Conservation (phyloP, 305 asterid genomes). For the Plantago coronopus region DNA sequence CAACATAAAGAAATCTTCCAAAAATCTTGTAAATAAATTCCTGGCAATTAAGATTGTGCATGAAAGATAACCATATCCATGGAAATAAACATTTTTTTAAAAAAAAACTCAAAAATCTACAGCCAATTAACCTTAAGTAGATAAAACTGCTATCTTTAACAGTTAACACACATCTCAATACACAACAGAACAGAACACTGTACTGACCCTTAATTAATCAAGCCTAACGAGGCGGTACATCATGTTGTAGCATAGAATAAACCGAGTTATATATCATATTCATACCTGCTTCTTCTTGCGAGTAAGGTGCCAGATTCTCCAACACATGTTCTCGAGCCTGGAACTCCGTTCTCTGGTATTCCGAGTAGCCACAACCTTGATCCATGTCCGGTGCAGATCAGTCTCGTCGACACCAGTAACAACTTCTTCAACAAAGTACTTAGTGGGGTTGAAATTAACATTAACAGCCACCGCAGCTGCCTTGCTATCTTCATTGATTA, state of each 20-base stretch:
- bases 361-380: slow-evolving; percentile 86
- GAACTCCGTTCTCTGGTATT: slow-evolving; percentile 63
- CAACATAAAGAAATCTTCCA: too few relatives aligned
- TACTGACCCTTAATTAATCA: too few relatives aligned
- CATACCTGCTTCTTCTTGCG: slow-evolving; percentile 88
- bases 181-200: not conserved
- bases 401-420: slow-evolving; percentile 82
- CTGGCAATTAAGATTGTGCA: too few relatives aligned
- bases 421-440: slow-evolving; percentile 86
- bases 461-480: slow-evolving; percentile 26
- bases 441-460: slow-evolving; percentile 67
- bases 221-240: not conserved
- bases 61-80: too few relatives aligned
- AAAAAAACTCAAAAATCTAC: too few relatives aligned
- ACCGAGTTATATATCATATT: too few relatives aligned
- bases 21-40: too few relatives aligned
- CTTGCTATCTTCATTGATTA: slow-evolving; percentile 35
- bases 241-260: too few relatives aligned
- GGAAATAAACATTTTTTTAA: too few relatives aligned
- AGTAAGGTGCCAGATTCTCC: slow-evolving; percentile 97
- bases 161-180: not conserved
- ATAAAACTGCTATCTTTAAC: too few relatives aligned
- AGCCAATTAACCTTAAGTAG: too few relatives aligned
- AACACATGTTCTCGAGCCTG: slow-evolving; percentile 92
- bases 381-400: slow-evolving; percentile 92